Evolutionary conservation across 768 basidiomycete species (phyloP).

Genomic region (Suillus cothurnatus): DNA sequence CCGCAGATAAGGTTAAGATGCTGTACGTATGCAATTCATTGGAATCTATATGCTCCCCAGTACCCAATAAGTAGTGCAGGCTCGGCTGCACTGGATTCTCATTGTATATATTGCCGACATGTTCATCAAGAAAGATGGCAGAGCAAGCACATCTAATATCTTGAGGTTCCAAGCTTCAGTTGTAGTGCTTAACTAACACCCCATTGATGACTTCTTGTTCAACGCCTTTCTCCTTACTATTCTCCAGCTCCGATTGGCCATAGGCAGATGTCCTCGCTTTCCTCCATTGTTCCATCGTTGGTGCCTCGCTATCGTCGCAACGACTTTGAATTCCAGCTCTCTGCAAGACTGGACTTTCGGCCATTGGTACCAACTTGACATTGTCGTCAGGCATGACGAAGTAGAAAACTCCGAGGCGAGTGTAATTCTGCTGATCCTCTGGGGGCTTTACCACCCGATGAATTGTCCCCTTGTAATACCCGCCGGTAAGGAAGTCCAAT

Average conservation of each 20-base stretch:
- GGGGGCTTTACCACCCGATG: constrained; percentile 66
- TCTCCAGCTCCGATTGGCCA: constrained; percentile 48
- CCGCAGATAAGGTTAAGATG: constrained; percentile 2
- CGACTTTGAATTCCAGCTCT: constrained; percentile 41
- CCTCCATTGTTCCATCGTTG: constrained; percentile 56
- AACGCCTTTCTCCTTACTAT: constrained; percentile 41
- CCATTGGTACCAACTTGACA: constrained; percentile 46
- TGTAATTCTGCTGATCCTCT: constrained; percentile 47
- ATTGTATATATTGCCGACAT: neutral
- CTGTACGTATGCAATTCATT: constrained; percentile 1
- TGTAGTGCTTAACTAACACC: constrained; percentile 59
- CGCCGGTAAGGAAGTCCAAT: constrained; percentile 61
- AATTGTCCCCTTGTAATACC: constrained; percentile 59
- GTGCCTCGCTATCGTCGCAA: constrained; percentile 43
- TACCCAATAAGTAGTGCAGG: neutral
- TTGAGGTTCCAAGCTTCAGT: constrained; percentile 36
- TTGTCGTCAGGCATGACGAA: constrained; percentile 56
- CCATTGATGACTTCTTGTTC: constrained; percentile 61
- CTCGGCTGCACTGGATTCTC: neutral
- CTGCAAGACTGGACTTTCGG: constrained; percentile 51
- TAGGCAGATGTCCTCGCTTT: constrained; percentile 53
- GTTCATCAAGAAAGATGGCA: neutral
- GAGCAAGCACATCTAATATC: constrained; percentile 9
- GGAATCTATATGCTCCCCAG: neutral
- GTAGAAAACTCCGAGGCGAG: constrained; percentile 61